Base-by-base conservation (phyloP, 1,139 yeast genomes). In the Candida anutae region DNA sequence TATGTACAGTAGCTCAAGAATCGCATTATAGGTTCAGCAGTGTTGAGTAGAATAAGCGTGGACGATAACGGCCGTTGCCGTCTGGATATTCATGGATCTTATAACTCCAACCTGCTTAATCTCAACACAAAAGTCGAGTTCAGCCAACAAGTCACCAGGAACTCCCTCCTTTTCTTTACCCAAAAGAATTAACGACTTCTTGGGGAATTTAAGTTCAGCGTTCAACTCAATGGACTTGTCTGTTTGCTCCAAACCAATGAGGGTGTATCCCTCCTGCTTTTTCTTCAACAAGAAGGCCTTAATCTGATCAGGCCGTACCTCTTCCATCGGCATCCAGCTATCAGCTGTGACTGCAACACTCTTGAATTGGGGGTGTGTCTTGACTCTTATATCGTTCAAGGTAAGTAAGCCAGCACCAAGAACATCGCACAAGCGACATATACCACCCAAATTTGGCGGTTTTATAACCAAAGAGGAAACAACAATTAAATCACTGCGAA, bases 261-360 rank as follows among this genome's bases (percentile, higher is more conserved):
- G 58, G 0, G 94, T 81, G 47, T 85, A 88, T 0, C 96, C 96
- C 35, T 82, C 79, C 21, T 53, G 58, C 52, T 84, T 83, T 60
- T 80, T 80, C 26, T 51, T 52, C 32, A 62, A 58, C 70, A 88
- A 67, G 43, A 62, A 88, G 1, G 54, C 52, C 4, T 61, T 51
- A 25, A 87, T 75, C 5, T 62, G 63, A 1, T 59, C 73, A 5
- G 69, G 64, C 30, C 68, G 67, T 3, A 87, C 94, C 48, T 87
- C 90, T n/a, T 59, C 48, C 76, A 88, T 79, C 1, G 96, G 96
- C 94, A 87, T 83, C 96, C 96, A 88, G 34, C 70, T 65, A 40
- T 88, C 96, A 1, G 97, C 95, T 0, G 96, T 85, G 6, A 88
- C 95, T 0, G 96, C 94, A 16, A 90, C 96, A 34, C 63, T 76